phyloP scores from a whole-genome alignment of 169 alveolate species.

The Cryptosporidium felis region DNA sequence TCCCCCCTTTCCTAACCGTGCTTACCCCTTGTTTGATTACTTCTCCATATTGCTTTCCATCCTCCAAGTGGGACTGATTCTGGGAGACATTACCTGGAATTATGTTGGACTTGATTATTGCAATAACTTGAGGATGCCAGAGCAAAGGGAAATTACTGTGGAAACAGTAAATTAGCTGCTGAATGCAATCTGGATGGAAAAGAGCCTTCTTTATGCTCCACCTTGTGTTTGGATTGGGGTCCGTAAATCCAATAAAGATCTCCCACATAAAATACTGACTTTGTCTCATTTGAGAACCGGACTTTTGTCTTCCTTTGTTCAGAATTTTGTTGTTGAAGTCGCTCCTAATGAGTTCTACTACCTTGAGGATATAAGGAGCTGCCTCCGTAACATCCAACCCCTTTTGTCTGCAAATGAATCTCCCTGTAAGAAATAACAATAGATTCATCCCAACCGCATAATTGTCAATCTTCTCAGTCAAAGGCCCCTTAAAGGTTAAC shows the following conservation, averaged over 20 bases:
- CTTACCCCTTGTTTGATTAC: not conserved
- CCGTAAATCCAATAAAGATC: constrained; percentile 82
- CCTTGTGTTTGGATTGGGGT: constrained; percentile 79
- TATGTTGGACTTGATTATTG: constrained; percentile 56
- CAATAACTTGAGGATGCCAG: constrained; percentile 68
- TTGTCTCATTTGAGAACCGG: constrained; percentile 11
- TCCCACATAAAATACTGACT: constrained; percentile 79
- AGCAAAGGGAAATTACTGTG: constrained; percentile 12
- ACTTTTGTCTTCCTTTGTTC: constrained; percentile 67
- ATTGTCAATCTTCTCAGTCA: constrained; percentile 83
- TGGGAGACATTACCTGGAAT: constrained; percentile 7
- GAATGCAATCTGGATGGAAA: constrained; percentile 77
- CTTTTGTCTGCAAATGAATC: constrained; percentile 83
- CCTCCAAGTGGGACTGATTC: not conserved
- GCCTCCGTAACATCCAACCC: constrained; percentile 82
- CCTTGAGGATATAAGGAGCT: constrained; percentile 79
- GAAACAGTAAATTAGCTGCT: constrained; percentile 39
- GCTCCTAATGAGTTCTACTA: constrained; percentile 78
- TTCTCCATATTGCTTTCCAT: constrained; percentile 1
- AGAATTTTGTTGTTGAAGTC: constrained; percentile 77
- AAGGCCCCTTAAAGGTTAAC: constrained; percentile 80
- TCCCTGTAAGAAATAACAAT: constrained; percentile 80
- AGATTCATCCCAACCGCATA: constrained; percentile 84
- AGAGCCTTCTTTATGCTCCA: constrained; percentile 79
- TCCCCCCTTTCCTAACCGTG: not conserved